Percentiles rank a stretch among this genome's conserved stretches.
Conservation (phyloP, 2,329 filamentous ascomycete genomes). For the Aspergillus hiratsukae region DNA sequence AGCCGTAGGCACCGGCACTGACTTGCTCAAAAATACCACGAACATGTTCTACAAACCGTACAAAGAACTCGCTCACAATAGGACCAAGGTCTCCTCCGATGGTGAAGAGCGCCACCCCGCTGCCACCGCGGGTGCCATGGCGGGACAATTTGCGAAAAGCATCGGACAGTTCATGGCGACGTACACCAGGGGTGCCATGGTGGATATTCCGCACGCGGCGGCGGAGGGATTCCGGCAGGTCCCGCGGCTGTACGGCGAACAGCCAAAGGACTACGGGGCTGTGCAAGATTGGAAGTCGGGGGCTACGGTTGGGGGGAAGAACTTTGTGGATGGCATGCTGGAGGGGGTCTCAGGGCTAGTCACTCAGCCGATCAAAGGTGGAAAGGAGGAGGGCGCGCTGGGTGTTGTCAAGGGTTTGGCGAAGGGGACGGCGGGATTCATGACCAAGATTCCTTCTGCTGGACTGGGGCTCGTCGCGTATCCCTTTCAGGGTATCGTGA, state of each 20-base stretch:
- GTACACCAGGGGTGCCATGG: constrained; percentile 29
- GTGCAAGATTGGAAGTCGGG: constrained; percentile 34
- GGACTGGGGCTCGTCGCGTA: constrained; percentile 29
- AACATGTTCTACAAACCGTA: constrained; percentile 28
- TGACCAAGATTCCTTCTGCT: constrained; percentile 21
- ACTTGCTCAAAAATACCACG: constrained; percentile 21
- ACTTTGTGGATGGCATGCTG: constrained; percentile 28
- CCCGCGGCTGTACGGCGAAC: constrained; percentile 36
- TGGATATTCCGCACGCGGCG: constrained; percentile 35
- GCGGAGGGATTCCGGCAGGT: constrained; percentile 33
- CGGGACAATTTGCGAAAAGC: constrained; percentile 16
- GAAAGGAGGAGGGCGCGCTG: constrained; percentile 26
- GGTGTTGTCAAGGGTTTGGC: constrained; percentile 32
- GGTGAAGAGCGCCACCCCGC: neutral
- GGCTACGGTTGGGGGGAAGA: constrained; percentile 26
- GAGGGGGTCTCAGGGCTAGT: constrained; percentile 30
- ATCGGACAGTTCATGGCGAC: constrained; percentile 22
- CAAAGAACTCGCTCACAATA: constrained; percentile 18
- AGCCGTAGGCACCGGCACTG: constrained; percentile 19
- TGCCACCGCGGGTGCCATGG: constrained; percentile 6
- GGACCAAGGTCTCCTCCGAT: neutral
- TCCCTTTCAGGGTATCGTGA: constrained; percentile 28
- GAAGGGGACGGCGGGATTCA: constrained; percentile 26
- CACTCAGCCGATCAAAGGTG: constrained; percentile 27
- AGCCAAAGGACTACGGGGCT: constrained; percentile 26